Conservation (phyloP, 148 eudicot genomes). For the Dysphania ambrosioides region DNA sequence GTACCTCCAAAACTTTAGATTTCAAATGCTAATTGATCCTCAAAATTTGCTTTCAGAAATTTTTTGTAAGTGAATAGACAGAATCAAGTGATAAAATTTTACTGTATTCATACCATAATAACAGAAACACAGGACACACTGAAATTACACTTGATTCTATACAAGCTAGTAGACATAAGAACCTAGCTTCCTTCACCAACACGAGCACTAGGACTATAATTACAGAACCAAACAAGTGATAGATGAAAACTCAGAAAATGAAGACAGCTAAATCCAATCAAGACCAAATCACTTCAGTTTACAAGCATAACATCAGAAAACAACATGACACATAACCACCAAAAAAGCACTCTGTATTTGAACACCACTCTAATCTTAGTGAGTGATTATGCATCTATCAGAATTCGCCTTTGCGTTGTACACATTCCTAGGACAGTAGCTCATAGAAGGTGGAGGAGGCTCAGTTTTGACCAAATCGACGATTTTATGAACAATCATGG, state of each 20-base stretch:
- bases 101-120: background rate
- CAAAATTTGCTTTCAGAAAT: no score
- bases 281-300: background rate
- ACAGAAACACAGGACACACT: background rate
- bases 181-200: background rate
- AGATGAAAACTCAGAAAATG: background rate
- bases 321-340: background rate
- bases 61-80: no score
- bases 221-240: background rate
- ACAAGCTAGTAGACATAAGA: background rate
- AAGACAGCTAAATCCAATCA: background rate
- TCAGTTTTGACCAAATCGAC: constrained; percentile 1
- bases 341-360: background rate
- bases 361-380: background rate
- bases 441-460: background rate
- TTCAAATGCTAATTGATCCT: no score
- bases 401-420: background rate
- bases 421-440: constrained; percentile 22
- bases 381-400: background rate
- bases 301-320: background rate
- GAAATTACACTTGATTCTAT: background rate
- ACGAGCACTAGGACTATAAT: background rate
- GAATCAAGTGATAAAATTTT: background rate
- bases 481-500: constrained; percentile 18
- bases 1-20: no score